These are phyloP conservation scores for Aurinia saxatilis DNA, from an alignment of 345 rosid genomes.

Conservation along the genomic window DNA sequence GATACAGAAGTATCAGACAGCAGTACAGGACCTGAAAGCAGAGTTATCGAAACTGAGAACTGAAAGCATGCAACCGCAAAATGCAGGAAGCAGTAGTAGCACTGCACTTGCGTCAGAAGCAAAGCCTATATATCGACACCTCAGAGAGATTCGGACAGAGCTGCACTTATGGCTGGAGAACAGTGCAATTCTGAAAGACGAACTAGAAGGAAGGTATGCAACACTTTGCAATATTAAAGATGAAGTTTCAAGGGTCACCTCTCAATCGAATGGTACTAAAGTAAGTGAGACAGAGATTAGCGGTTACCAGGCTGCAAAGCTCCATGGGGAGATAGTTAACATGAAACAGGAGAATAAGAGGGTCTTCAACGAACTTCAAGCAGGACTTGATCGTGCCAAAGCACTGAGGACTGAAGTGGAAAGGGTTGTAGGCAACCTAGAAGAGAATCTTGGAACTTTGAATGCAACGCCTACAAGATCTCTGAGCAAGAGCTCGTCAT, in stretches of 20 bases:
- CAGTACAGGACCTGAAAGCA: conserved; percentile 52
- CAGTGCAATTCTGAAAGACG: conserved; percentile 56
- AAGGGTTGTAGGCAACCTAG: conserved; percentile 36
- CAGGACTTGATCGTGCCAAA: conserved; percentile 45
- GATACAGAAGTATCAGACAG: conserved; percentile 54
- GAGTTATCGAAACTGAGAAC: conserved; percentile 40
- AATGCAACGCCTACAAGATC: conserved; percentile 5
- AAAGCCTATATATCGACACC: conserved; percentile 56
- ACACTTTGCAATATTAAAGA: conserved; percentile 52
- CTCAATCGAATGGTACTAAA: not conserved
- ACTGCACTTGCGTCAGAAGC: conserved; percentile 34
- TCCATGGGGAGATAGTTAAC: conserved; percentile 74
- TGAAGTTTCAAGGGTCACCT: conserved; percentile 45
- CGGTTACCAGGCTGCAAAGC: conserved; percentile 62
- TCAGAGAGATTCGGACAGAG: conserved; percentile 65
- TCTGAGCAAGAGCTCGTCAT: conserved; percentile 13
- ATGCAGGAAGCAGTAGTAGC: conserved; percentile 5
- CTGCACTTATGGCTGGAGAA: conserved; percentile 74
- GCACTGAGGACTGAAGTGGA: conserved; percentile 47
- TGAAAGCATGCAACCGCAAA: conserved; percentile 25
- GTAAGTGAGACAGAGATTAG: conserved; percentile 31
- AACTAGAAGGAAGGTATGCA: conserved; percentile 45
- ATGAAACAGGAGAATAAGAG: conserved; percentile 81
- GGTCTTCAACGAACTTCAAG: conserved; percentile 45
- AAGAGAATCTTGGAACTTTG: conserved; percentile 37